Evolutionary conservation across 2,329 filamentous ascomycete genomes (phyloP).

Genomic region (Fusarium pilosicola): DNA sequence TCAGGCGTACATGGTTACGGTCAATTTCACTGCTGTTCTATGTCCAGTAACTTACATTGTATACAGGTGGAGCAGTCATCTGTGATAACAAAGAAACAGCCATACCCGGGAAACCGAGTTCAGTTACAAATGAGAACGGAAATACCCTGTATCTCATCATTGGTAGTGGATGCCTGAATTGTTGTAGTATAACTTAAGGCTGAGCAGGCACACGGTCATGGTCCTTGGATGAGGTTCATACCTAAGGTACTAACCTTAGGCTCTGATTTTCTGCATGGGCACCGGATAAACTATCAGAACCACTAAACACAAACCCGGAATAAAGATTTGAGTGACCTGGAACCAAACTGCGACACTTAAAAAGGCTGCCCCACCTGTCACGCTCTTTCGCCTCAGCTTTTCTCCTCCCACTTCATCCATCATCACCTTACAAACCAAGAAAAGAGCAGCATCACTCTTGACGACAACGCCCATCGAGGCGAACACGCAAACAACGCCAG

Average conservation of each 20-base stretch:
- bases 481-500: conserved; percentile 11
- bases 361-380: conserved; percentile 38
- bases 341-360: conserved; percentile 25
- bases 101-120: background rate
- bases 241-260: too few relatives aligned
- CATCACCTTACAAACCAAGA: conserved; percentile 30
- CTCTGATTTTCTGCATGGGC: background rate
- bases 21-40: background rate
- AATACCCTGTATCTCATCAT: background rate
- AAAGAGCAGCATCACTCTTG: conserved; percentile 12
- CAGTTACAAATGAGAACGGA: background rate
- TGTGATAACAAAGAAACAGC: background rate
- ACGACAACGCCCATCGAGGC: conserved; percentile 32
- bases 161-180: background rate
- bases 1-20: background rate
- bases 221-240: background rate
- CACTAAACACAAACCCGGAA: background rate
- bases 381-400: conserved; percentile 21
- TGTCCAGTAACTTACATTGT: background rate
- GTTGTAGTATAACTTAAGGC: background rate
- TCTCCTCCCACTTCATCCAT: conserved; percentile 28
- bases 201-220: background rate
- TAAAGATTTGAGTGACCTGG: background rate
- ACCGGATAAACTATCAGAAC: conserved; percentile 24
- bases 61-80: background rate